phyloP scores from a whole-genome alignment of 2,329 filamentous ascomycete species.

The Ophiosphaerella narmari region DNA sequence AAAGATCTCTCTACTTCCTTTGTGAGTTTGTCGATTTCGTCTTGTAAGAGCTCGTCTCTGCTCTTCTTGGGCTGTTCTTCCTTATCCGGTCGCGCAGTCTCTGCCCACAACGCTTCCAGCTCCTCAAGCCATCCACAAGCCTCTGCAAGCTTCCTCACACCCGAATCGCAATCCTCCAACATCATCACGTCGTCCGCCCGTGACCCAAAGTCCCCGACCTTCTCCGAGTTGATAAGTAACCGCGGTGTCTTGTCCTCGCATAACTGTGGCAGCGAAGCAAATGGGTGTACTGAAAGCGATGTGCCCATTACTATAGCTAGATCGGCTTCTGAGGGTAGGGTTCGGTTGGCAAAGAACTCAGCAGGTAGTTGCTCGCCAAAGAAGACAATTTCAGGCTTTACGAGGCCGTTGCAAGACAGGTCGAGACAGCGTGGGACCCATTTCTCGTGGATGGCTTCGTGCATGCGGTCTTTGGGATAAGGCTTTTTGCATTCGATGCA shows the following conservation, averaged over 20 bases:
- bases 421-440: conserved; percentile 71
- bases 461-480: conserved; percentile 78
- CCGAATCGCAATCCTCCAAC: conserved; percentile 81
- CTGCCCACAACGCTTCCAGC: conserved; percentile 75
- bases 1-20: conserved; percentile 62
- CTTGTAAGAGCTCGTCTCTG: conserved; percentile 61
- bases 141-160: conserved; percentile 77
- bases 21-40: conserved; percentile 63
- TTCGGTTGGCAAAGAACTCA: conserved; percentile 65
- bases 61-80: conserved; percentile 50
- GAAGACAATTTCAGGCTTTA: conserved; percentile 95
- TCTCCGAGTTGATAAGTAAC: conserved; percentile 84
- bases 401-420: conserved; percentile 71
- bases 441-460: conserved; percentile 66
- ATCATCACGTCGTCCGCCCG: conserved; percentile 82
- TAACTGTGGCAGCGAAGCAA: conserved; percentile 76
- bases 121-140: conserved; percentile 85
- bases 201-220: conserved; percentile 77
- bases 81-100: conserved; percentile 54
- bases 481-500: conserved; percentile 83
- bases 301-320: conserved; percentile 87
- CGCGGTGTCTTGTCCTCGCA: conserved; percentile 69
- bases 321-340: conserved; percentile 67
- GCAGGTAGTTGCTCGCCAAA: conserved; percentile 78
- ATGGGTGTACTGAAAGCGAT: conserved; percentile 84